Percentiles rank a stretch among this genome's conserved stretches.
Evolutionary conservation across 192 early-diverging fungal species (phyloP).

Genomic region (Coemansia asiatica): DNA sequence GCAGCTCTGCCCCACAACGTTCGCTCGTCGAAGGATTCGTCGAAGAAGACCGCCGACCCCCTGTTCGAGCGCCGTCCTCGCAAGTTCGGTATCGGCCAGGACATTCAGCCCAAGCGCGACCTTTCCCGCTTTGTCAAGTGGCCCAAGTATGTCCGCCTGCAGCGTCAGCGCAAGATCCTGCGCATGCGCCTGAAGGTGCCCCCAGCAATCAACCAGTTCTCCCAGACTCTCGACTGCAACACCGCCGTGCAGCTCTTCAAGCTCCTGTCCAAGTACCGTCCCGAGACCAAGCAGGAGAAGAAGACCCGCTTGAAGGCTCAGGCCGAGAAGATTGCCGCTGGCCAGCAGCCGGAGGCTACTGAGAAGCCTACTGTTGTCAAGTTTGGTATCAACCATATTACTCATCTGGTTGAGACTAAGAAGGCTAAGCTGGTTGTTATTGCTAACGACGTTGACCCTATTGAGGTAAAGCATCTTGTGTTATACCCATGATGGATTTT

Average conservation of each 20-base stretch:
- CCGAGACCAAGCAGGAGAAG: conserved; percentile 97
- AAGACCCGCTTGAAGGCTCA: conserved; percentile 83
- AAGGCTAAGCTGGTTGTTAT: conserved; percentile 98
- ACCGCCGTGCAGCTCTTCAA: conserved; percentile 98
- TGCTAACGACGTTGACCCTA: conserved; percentile 99
- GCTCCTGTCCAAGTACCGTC: conserved; percentile 98
- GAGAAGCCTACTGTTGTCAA: conserved; percentile 97
- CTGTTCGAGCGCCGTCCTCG: conserved; percentile 91
- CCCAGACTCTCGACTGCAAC: conserved; percentile 97
- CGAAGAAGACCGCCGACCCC: conserved; percentile 74
- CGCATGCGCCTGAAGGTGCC: conserved; percentile 99
- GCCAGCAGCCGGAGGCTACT: conserved; percentile 78
- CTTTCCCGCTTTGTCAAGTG: conserved; percentile 97
- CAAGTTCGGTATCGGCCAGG: conserved; percentile 96
- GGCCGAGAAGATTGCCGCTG: conserved; percentile 87
- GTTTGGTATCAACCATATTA: conserved; percentile 99
- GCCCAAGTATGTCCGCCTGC: conserved; percentile 98
- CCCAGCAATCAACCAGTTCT: conserved; percentile 99
- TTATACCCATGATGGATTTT: too few species aligned
- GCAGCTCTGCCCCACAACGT: conserved; percentile 83
- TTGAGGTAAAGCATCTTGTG: conserved; percentile 69
- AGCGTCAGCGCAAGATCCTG: conserved; percentile 97
- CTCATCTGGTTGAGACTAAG: conserved; percentile 97
- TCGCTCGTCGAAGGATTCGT: conserved; percentile 66
- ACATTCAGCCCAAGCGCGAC: conserved; percentile 94